A percentile compares a stretch with the other conserved stretches of the same genome.
Conservation (phyloP, 805 yeast species). For the Lipomyces sp. region DNA sequence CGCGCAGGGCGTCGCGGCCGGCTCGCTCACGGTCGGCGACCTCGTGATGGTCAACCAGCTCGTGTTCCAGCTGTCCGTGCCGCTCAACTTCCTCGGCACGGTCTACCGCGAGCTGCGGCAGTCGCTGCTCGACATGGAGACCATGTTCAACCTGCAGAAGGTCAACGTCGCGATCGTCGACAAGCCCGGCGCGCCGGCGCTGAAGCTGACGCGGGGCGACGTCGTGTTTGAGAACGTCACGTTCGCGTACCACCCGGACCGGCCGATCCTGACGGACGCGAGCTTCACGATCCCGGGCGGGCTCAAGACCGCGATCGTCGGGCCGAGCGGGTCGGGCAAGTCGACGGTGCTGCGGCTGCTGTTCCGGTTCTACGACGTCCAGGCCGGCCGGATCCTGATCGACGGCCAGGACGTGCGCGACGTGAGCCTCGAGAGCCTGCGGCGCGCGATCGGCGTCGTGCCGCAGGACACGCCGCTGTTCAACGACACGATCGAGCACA, state of each 20-base stretch:
- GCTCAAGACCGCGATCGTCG: slow-evolving; percentile 86
- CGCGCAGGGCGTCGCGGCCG: slow-evolving; percentile 85
- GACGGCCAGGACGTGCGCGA: slow-evolving; percentile 86
- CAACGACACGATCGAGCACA: slow-evolving; percentile 84
- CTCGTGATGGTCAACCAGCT: slow-evolving; percentile 90
- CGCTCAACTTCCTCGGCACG: slow-evolving; percentile 89
- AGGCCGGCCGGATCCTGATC: slow-evolving; percentile 68
- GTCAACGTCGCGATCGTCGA: slow-evolving; percentile 66
- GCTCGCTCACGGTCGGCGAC: slow-evolving; percentile 87
- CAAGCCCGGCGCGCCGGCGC: slow-evolving; percentile 57
- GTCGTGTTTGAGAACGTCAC: slow-evolving; percentile 86
- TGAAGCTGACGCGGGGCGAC: slow-evolving; percentile 66
- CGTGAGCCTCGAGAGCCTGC: slow-evolving; percentile 69
- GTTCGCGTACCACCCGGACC: slow-evolving; percentile 85
- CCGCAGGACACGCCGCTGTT: slow-evolving; percentile 97
- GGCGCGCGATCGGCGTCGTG: slow-evolving; percentile 80
- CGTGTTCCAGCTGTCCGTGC: slow-evolving; percentile 93
- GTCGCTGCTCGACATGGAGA: slow-evolving; percentile 91
- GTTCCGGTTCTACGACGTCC: slow-evolving; percentile 86
- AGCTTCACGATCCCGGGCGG: slow-evolving; percentile 88
- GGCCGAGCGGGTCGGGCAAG: slow-evolving; percentile 95
- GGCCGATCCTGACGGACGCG: slow-evolving; percentile 80
- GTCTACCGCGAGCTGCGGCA: slow-evolving; percentile 94
- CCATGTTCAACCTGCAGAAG: slow-evolving; percentile 79
- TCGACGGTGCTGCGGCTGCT: slow-evolving; percentile 80